These are phyloP conservation scores for Verticillium zaregamsianum DNA, from an alignment of 2,329 filamentous ascomycete species.

Conservation along the genomic window DNA sequence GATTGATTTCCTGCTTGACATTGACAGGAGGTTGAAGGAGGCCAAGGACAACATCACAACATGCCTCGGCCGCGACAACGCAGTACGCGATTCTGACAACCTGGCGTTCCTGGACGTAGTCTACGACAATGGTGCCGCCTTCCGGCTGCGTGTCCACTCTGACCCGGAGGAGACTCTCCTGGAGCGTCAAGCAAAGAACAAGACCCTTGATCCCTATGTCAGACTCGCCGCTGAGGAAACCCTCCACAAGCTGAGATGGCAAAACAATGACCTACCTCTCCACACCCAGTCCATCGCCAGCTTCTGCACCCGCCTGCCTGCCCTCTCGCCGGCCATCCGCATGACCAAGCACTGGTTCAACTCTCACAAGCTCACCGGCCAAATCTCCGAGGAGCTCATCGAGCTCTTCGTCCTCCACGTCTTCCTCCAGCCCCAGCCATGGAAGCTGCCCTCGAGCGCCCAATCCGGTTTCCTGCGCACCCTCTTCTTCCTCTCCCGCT, in stretches of 20 bases:
- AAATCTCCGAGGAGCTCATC: slow-evolving; percentile 76
- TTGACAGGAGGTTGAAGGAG: slow-evolving; percentile 66
- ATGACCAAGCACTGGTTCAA: slow-evolving; percentile 88
- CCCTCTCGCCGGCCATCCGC: slow-evolving; percentile 77
- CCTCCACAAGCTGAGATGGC: slow-evolving; percentile 66
- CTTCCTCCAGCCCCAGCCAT: slow-evolving; percentile 80
- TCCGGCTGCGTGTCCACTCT: slow-evolving; percentile 83
- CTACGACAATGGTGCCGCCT: slow-evolving; percentile 67
- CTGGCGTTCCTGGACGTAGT: slow-evolving; percentile 77
- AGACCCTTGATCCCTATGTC: slow-evolving; percentile 57
- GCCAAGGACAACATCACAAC: slow-evolving; percentile 57
- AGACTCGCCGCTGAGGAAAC: slow-evolving; percentile 67
- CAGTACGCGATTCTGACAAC: slow-evolving; percentile 64
- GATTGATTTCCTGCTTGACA: slow-evolving; percentile 78
- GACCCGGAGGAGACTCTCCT: slow-evolving; percentile 81
- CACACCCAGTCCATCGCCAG: slow-evolving; percentile 80
- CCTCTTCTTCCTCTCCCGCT: slow-evolving; percentile 73
- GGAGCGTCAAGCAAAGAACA: slow-evolving; percentile 73
- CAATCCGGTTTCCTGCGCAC: slow-evolving; percentile 79
- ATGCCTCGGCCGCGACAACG: slow-evolving; percentile 78
- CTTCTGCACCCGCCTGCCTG: slow-evolving; percentile 73
- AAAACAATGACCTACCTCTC: slow-evolving; percentile 67
- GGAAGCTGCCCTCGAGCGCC: slow-evolving; percentile 70
- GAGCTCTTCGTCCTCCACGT: slow-evolving; percentile 76
- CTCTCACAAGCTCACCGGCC: slow-evolving; percentile 71